Percentiles rank a stretch among this genome's conserved stretches.
phyloP scores from a whole-genome alignment of 2,329 filamentous ascomycete species.

The Septoria linicola region DNA sequence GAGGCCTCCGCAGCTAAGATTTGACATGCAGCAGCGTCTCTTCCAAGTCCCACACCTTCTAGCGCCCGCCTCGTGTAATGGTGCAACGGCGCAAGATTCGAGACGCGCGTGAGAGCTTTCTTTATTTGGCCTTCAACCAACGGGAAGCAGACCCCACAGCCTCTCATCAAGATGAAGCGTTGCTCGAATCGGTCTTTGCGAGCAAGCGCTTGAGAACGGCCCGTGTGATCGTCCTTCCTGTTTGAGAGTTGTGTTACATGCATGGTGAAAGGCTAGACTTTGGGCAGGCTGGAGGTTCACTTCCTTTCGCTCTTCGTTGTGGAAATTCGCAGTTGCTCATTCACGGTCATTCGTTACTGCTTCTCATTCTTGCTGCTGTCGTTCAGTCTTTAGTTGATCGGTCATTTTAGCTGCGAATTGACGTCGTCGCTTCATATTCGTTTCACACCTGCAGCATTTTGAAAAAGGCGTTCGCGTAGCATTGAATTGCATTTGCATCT shows the following conservation, averaged over 20 bases:
- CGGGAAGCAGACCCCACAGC: not conserved
- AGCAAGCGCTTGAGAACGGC: not conserved
- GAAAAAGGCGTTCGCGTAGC: too few species aligned
- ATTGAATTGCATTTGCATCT: not conserved
- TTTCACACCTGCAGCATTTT: not conserved
- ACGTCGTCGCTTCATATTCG: not conserved
- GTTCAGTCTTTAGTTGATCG: not conserved
- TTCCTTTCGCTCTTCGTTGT: too few species aligned
- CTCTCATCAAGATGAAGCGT: not conserved
- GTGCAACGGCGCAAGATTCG: not conserved
- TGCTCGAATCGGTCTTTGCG: not conserved
- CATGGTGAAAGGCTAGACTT: not conserved
- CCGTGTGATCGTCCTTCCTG: not conserved
- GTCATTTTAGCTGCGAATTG: too few species aligned
- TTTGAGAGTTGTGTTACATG: too few species aligned
- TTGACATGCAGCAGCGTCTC: slow-evolving; percentile 2
- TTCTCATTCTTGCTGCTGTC: not conserved
- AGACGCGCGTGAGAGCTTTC: not conserved
- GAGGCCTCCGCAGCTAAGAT: not conserved
- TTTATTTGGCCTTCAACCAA: not conserved
- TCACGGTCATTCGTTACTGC: not conserved
- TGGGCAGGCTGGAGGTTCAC: not conserved
- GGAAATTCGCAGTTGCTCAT: too few species aligned
- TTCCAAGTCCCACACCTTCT: not conserved
- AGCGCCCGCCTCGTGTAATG: not conserved